phyloP scores from a whole-genome alignment of 345 rosid species.

The Citrus maxima region DNA sequence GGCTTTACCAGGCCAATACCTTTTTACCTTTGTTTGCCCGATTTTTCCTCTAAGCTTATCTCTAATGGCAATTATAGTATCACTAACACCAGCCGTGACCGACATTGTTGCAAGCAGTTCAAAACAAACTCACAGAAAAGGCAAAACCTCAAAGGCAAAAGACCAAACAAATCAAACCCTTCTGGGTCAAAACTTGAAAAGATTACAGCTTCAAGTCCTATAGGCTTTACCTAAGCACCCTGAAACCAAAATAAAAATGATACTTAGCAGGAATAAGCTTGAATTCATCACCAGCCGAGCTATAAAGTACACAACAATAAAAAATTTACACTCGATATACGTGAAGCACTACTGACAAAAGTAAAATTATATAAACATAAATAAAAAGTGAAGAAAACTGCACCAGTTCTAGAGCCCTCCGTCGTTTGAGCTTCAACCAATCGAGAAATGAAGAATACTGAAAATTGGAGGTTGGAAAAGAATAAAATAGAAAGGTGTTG shows the following conservation, averaged over 20 bases:
- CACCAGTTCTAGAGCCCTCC: constrained; percentile 84
- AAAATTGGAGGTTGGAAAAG: background rate
- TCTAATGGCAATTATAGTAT: constrained; percentile 52
- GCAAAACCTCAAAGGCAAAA: background rate
- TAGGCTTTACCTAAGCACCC: background rate
- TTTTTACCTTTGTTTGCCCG: constrained; percentile 63
- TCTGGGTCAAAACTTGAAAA: background rate
- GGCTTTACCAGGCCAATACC: constrained; percentile 80
- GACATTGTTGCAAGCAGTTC: constrained; percentile 39
- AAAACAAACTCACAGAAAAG: background rate
- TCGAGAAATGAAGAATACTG: constrained; percentile 20
- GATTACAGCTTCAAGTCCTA: background rate
- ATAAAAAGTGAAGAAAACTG: constrained; percentile 17
- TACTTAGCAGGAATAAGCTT: too few species aligned
- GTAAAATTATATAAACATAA: background rate
- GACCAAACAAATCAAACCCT: background rate
- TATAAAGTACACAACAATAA: background rate
- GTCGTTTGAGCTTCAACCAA: constrained; percentile 56
- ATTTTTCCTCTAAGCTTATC: constrained; percentile 73
- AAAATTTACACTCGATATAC: background rate
- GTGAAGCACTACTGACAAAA: background rate
- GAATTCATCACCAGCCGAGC: background rate
- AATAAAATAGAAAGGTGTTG: background rate
- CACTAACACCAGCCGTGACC: constrained; percentile 73
- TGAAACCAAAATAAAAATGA: background rate